Evolutionary conservation across 179 eudicot genomes (phyloP).

Genomic region (Corrigiola litoralis): DNA sequence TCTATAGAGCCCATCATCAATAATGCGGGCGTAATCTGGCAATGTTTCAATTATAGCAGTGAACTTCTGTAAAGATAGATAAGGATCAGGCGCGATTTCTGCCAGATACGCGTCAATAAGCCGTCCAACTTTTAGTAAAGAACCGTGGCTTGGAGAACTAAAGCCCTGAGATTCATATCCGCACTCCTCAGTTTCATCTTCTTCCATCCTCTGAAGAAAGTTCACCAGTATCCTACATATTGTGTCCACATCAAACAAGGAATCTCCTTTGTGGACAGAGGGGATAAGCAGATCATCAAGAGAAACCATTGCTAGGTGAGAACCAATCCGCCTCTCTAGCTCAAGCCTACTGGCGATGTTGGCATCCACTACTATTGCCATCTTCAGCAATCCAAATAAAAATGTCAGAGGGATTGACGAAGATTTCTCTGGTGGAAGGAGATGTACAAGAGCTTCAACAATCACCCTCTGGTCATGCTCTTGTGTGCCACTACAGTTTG

Average conservation of each 20-base stretch:
- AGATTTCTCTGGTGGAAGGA: conserved; percentile 54
- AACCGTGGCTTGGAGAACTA: conserved; percentile 52
- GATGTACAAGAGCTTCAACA: conserved; percentile 51
- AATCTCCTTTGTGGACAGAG: conserved; percentile 47
- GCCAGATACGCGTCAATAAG: conserved; percentile 58
- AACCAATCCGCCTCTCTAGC: conserved; percentile 58
- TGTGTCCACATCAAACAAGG: conserved; percentile 58
- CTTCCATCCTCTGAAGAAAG: conserved; percentile 55
- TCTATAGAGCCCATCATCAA: conserved; percentile 68
- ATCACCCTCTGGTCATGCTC: conserved; percentile 45
- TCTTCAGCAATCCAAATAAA: conserved; percentile 56
- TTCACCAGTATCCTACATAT: conserved; percentile 55
- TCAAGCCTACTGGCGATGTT: conserved; percentile 44
- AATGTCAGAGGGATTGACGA: conserved; percentile 47
- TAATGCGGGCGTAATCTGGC: conserved; percentile 62
- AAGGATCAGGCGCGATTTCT: conserved; percentile 66
- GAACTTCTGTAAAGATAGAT: conserved; percentile 48
- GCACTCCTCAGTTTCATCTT: conserved; percentile 45
- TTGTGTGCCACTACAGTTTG: conserved; percentile 25
- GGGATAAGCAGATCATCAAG: conserved; percentile 72
- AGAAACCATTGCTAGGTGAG: conserved; percentile 44
- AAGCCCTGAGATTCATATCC: conserved; percentile 58
- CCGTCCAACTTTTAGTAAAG: conserved; percentile 51
- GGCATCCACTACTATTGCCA: conserved; percentile 47
- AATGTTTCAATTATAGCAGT: conserved; percentile 44